These are phyloP conservation scores for Nannochloropsis gaditana DNA, from an alignment of 108 stramenopile species.

Conservation along the genomic window DNA sequence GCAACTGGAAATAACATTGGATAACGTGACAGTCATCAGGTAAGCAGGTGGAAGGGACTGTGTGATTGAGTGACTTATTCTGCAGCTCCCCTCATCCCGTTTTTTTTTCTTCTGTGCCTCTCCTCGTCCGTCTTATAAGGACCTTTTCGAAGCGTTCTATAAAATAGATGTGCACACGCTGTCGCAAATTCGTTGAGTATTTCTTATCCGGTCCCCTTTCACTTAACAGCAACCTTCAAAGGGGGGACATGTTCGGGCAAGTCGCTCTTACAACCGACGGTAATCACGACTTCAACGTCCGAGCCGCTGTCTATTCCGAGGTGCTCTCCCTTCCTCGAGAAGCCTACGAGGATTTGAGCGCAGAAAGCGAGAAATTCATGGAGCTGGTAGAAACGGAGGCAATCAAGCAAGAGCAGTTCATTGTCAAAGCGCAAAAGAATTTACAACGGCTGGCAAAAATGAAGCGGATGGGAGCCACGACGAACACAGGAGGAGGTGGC, in stretches of 20 bases:
- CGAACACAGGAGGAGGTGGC: neutral
- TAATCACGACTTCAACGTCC: constrained; percentile 15
- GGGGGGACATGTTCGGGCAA: neutral
- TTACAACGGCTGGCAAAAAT: constrained; percentile 11
- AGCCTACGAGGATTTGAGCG: constrained; percentile 13
- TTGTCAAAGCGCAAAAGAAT: constrained; percentile 6
- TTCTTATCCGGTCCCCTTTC: neutral
- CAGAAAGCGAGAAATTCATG: constrained; percentile 1
- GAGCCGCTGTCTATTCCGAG: neutral
- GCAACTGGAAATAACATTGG: constrained; percentile 7
- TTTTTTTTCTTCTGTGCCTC: no score
- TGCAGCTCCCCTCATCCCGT: no score
- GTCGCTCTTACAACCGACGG: constrained; percentile 7
- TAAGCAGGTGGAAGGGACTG: neutral
- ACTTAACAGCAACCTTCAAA: neutral
- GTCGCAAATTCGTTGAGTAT: no score
- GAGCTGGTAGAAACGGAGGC: constrained; percentile 11
- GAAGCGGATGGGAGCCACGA: neutral
- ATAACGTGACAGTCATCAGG: neutral
- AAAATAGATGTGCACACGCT: no score
- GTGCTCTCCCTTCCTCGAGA: constrained; percentile 14
- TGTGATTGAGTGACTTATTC: no score
- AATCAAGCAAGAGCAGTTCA: constrained; percentile 14
- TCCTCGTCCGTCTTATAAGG: no score
- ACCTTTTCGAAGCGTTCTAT: no score